Percentiles rank a stretch among this genome's conserved stretches.
Evolutionary conservation across 1,284 basidiomycete genomes (phyloP).

Genomic region (Tetrapyrgos nigripes): DNA sequence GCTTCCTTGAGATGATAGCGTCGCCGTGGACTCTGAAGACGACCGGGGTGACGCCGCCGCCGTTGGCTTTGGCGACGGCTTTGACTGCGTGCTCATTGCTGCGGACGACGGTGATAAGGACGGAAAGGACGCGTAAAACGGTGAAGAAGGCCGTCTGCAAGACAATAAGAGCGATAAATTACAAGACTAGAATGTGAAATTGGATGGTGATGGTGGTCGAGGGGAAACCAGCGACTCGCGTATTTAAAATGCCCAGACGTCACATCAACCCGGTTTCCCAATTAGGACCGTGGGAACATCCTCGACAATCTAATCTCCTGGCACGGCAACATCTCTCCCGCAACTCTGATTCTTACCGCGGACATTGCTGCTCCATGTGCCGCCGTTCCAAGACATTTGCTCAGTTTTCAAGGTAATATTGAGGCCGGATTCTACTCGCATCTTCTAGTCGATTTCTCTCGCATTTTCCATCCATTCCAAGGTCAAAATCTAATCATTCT

Average conservation of each 20-base stretch:
- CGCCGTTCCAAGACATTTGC: not conserved
- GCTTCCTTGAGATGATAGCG: not conserved
- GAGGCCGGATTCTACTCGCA: not conserved
- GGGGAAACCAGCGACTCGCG: not conserved
- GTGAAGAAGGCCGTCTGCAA: too few species aligned
- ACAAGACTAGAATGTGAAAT: not conserved
- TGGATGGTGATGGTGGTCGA: not conserved
- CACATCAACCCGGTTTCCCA: too few species aligned
- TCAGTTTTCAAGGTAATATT: not conserved
- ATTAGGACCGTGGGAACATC: not conserved
- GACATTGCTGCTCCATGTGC: not conserved
- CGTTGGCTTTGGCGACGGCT: conserved; percentile 4
- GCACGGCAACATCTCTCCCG: not conserved
- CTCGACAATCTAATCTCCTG: not conserved
- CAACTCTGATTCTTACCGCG: too few species aligned
- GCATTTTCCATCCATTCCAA: not conserved
- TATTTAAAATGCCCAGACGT: not conserved
- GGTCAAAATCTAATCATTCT: not conserved
- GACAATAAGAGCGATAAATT: not conserved
- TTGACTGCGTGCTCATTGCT: not conserved
- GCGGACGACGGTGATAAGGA: conserved; percentile 7
- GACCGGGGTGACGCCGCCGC: conserved; percentile 6
- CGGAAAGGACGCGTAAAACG: not conserved
- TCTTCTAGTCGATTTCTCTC: not conserved
- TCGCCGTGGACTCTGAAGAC: conserved; percentile 1